Evolutionary conservation across 768 basidiomycete species (phyloP).

Genomic region (Hygrocybe punicea): DNA sequence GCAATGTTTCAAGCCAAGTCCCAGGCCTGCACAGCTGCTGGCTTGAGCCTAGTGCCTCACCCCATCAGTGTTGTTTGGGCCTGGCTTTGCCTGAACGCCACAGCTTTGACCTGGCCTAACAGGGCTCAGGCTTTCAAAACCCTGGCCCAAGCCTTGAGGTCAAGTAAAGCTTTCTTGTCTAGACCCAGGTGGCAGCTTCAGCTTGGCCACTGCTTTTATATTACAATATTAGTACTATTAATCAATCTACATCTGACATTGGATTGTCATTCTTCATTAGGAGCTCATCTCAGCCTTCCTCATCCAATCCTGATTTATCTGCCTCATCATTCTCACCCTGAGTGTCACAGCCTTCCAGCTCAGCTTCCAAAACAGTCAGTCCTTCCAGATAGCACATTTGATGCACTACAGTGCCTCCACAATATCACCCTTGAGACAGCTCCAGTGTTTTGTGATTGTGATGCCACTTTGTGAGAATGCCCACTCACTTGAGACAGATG

Average conservation of each 20-base stretch:
- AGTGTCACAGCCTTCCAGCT: not conserved
- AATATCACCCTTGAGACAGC: constrained; percentile 35
- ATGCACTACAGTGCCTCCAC: constrained; percentile 34
- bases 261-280: not conserved
- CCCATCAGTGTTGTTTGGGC: no score
- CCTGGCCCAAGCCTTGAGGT: no score
- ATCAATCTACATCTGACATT: not conserved
- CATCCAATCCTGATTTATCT: constrained; percentile 1
- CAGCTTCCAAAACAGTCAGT: constrained; percentile 22
- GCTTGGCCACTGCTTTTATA: no score
- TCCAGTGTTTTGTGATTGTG: constrained; percentile 35
- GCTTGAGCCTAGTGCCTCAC: no score
- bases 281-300: constrained; percentile 8
- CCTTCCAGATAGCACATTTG: constrained; percentile 21
- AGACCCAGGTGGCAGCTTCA: no score
- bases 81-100: no score
- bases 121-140: no score
- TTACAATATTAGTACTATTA: no score
- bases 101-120: no score
- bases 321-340: constrained; percentile 5
- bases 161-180: no score
- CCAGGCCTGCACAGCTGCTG: no score
- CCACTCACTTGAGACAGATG: constrained; percentile 38
- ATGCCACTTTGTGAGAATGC: constrained; percentile 42
- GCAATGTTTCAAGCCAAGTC: no score